Percentiles rank a stretch among this genome's conserved stretches.
Conservation (phyloP, 2,329 filamentous ascomycete species). For the Fusarium tuaranense region DNA sequence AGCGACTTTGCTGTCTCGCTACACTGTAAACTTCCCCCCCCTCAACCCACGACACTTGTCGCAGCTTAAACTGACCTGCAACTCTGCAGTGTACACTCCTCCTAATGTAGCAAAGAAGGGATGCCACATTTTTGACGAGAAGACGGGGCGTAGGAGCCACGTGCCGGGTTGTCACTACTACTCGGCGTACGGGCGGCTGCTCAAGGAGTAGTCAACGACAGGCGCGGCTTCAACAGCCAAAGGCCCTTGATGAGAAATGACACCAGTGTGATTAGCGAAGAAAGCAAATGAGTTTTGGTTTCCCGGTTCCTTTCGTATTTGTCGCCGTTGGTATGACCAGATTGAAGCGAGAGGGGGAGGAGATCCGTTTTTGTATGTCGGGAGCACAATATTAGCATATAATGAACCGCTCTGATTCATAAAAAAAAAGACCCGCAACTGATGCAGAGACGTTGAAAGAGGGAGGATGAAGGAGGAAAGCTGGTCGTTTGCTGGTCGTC, state of each 20-base stretch:
- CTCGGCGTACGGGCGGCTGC: constrained; percentile 69
- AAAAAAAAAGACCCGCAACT: constrained; percentile 33
- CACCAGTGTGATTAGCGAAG: constrained; percentile 34
- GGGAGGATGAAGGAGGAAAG: constrained; percentile 34
- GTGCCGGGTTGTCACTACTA: constrained; percentile 79
- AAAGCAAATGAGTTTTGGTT: constrained; percentile 8
- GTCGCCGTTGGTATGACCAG: constrained; percentile 5
- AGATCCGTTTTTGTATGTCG: constrained; percentile 8
- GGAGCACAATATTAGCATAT: constrained; percentile 32
- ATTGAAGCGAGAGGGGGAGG: constrained; percentile 7
- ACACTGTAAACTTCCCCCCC: constrained; percentile 66
- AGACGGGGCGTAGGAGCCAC: constrained; percentile 79
- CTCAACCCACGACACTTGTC: constrained; percentile 45
- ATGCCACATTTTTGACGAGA: constrained; percentile 83
- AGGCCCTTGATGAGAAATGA: constrained; percentile 37
- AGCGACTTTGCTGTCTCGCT: constrained; percentile 84
- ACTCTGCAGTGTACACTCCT: constrained; percentile 77
- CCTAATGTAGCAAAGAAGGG: constrained; percentile 88
- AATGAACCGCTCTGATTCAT: constrained; percentile 26
- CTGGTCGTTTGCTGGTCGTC: constrained; percentile 9
- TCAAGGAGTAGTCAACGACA: constrained; percentile 50
- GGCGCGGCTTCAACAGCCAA: constrained; percentile 9
- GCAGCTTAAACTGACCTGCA: constrained; percentile 45
- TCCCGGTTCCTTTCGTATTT: constrained; percentile 12
- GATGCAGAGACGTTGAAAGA: constrained; percentile 22